These are phyloP conservation scores for Lepiota brunneoincarnata DNA, from an alignment of 768 basidiomycete species.

Conservation along the genomic window DNA sequence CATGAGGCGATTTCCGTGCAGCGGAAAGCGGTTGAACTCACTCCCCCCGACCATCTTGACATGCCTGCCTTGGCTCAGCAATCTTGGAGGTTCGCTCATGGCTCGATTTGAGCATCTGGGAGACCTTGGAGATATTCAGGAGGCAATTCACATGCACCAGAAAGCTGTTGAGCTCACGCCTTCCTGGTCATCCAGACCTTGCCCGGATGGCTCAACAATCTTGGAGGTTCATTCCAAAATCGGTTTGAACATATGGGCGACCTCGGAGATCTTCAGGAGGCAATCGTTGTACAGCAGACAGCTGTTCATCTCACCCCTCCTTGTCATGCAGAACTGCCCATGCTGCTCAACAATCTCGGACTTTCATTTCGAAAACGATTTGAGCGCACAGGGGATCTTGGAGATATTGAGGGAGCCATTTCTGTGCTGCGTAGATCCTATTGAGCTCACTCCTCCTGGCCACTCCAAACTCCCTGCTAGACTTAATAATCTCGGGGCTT, in stretches of 20 bases:
- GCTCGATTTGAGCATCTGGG: background rate
- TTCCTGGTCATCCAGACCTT: background rate
- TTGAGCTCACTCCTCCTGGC: no score
- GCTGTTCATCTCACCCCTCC: no score
- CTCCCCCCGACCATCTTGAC: constrained; percentile 9
- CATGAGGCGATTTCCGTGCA: constrained; percentile 14
- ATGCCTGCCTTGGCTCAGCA: background rate
- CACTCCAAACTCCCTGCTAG: no score
- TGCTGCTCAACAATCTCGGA: no score
- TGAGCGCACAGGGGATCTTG: no score
- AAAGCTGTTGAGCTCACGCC: background rate
- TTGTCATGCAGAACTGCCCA: no score
- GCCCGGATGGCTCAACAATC: background rate
- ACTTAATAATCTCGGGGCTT: no score
- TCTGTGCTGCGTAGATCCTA: no score
- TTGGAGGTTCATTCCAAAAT: background rate
- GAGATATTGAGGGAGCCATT: no score
- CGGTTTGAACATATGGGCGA: constrained; percentile 16
- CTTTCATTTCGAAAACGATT: no score
- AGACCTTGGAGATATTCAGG: background rate
- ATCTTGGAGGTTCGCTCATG: constrained; percentile 10
- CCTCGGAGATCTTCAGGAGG: constrained; percentile 23
- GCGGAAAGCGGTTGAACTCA: constrained; percentile 6
- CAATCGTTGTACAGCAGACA: no score
- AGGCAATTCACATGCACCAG: background rate